Evolutionary conservation across 2,329 filamentous ascomycete species (phyloP).

Genomic region (Neospermospora avenae): DNA sequence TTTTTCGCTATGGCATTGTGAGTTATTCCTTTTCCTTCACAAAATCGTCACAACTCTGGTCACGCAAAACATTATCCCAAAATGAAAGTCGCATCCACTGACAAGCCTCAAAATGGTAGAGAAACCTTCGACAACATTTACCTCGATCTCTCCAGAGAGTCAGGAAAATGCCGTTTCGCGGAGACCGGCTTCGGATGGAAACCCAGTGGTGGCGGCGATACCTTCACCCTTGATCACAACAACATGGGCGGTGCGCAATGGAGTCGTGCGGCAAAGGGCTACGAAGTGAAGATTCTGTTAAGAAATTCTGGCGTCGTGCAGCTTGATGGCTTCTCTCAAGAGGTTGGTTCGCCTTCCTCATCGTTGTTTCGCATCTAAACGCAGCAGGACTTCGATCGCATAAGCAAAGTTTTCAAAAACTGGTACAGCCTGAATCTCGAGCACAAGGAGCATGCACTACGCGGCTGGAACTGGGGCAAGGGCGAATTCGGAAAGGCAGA

Average conservation of each 20-base stretch:
- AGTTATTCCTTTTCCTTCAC: background rate
- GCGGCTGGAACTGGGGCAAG: slow-evolving; percentile 99
- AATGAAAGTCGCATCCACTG: slow-evolving; percentile 10
- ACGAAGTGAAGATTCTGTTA: slow-evolving; percentile 87
- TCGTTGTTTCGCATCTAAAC: slow-evolving; percentile 19
- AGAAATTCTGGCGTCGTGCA: slow-evolving; percentile 84
- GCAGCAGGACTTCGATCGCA: slow-evolving; percentile 76
- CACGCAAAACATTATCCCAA: background rate
- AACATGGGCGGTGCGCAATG: slow-evolving; percentile 88
- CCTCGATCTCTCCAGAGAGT: slow-evolving; percentile 89
- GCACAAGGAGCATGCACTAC: slow-evolving; percentile 86
- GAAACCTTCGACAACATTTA: slow-evolving; percentile 98
- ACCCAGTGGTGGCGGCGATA: slow-evolving; percentile 79
- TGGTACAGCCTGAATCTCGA: slow-evolving; percentile 96
- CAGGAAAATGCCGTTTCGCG: slow-evolving; percentile 90
- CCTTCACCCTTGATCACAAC: slow-evolving; percentile 85
- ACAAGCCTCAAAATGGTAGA: slow-evolving; percentile 37
- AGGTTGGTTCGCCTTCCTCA: slow-evolving; percentile 46
- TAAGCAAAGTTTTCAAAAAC: slow-evolving; percentile 91
- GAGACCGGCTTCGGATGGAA: slow-evolving; percentile 97
- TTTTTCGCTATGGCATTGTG: slow-evolving; percentile 17
- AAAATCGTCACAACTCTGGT: background rate
- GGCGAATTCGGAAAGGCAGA: slow-evolving; percentile 95
- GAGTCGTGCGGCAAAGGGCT: slow-evolving; percentile 89
- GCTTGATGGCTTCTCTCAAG: slow-evolving; percentile 90